Conservation (phyloP, 2,329 filamentous ascomycete genomes). For the Calonectria hongkongensis region DNA sequence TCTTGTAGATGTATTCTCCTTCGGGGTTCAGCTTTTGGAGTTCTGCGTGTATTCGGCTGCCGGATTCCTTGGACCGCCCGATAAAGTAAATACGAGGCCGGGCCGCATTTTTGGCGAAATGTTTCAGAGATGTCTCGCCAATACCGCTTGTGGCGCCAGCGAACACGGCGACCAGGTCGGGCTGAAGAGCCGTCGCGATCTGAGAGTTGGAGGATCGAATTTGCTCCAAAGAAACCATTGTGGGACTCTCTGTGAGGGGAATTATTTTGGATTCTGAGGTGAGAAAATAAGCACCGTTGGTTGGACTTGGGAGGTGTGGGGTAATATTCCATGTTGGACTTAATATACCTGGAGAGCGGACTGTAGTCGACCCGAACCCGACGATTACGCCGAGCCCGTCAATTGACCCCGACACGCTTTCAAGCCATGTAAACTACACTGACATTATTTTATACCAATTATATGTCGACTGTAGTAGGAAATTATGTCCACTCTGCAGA, state of each 20-base stretch:
- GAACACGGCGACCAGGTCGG: constrained; percentile 8
- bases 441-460: too few relatives aligned
- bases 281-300: neutral
- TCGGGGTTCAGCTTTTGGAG: constrained; percentile 13
- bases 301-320: neutral
- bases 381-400: neutral
- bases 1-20: constrained; percentile 21
- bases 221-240: neutral
- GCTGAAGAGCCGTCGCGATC: neutral
- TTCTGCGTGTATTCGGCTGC: neutral
- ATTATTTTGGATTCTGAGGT: neutral
- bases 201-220: constrained; percentile 4
- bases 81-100: constrained; percentile 20
- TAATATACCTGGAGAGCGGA: constrained; percentile 1
- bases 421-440: too few relatives aligned
- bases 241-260: neutral
- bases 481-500: too few relatives aligned
- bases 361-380: constrained; percentile 11
- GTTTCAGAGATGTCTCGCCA: constrained; percentile 8
- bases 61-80: constrained; percentile 6
- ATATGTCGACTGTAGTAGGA: too few relatives aligned
- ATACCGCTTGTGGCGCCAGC: constrained; percentile 24
- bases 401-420: too few relatives aligned
- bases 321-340: neutral
- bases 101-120: neutral